A percentile compares a stretch with the other conserved stretches of the same genome.
Evolutionary conservation across 192 early-diverging fungal genomes (phyloP).

Genomic region (Jimgerdemannia flammicorona): DNA sequence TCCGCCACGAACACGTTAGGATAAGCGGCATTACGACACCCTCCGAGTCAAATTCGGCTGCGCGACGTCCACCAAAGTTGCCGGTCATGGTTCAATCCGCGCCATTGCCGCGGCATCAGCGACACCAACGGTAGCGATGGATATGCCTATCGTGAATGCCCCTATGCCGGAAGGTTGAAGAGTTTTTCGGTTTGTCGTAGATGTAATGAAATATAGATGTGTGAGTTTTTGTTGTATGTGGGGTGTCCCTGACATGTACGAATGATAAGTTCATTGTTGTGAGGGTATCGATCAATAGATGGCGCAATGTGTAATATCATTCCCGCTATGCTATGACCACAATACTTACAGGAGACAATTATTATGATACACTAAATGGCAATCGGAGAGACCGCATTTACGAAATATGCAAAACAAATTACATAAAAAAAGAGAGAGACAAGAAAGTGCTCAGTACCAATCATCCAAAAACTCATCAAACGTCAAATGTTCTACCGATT

Average conservation of each 20-base stretch:
- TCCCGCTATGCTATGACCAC: too few species aligned
- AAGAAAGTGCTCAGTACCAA: background rate
- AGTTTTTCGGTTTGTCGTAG: too few species aligned
- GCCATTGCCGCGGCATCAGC: background rate
- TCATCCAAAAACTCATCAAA: background rate
- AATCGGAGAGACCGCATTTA: background rate
- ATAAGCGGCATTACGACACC: conserved; percentile 42
- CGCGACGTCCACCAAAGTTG: conserved; percentile 5
- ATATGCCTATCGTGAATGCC: background rate
- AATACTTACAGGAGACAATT: background rate
- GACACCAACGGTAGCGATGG: background rate
- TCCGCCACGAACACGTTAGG: conserved; percentile 1
- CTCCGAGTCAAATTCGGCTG: conserved; percentile 43
- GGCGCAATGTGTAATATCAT: too few species aligned
- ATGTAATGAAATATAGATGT: too few species aligned
- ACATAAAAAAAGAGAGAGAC: background rate
- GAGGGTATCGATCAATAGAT: too few species aligned
- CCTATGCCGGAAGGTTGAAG: too few species aligned
- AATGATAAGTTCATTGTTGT: too few species aligned
- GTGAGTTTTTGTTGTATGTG: too few species aligned
- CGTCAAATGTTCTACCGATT: background rate
- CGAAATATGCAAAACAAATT: too few species aligned
- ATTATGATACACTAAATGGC: background rate
- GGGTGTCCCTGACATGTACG: too few species aligned
- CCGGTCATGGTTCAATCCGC: background rate